A percentile compares a stretch with the other conserved stretches of the same genome.
Evolutionary conservation across 495 filamentous ascomycete genomes (phyloP).

Genomic region (Apodospora peruviana): DNA sequence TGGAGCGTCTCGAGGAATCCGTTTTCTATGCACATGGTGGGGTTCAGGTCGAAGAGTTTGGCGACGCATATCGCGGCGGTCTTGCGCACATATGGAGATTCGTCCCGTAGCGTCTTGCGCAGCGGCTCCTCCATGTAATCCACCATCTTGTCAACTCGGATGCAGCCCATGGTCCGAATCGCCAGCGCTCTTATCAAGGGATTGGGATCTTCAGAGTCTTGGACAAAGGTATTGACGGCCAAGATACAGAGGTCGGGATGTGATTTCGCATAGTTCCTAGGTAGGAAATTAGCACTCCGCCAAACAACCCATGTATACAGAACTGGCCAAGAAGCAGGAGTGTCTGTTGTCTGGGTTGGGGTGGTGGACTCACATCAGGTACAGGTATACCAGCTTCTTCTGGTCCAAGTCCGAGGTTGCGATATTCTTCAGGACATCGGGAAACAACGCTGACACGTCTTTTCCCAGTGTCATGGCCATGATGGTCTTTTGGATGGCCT

Average conservation of each 20-base stretch:
- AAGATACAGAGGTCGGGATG: conserved; percentile 98
- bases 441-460: conserved; percentile 95
- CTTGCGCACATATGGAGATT: conserved; percentile 97
- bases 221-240: conserved; percentile 98
- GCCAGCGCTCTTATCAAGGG: conserved; percentile 90
- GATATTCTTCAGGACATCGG: conserved; percentile 98
- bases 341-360: background rate
- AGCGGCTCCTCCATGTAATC: conserved; percentile 99
- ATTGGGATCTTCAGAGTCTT: conserved; percentile 98
- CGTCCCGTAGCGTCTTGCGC: conserved; percentile 91
- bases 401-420: conserved; percentile 92
- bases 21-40: conserved; percentile 87
- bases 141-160: conserved; percentile 98
- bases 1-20: conserved; percentile 94
- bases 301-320: too few species aligned
- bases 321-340: background rate
- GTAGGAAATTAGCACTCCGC: conserved; percentile 14
- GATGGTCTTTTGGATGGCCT: conserved; percentile 98
- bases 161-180: conserved; percentile 99
- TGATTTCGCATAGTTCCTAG: conserved; percentile 98
- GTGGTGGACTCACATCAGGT: conserved; percentile 72
- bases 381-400: conserved; percentile 99
- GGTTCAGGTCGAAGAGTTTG: conserved; percentile 94
- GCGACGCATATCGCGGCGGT: conserved; percentile 97
- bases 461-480: conserved; percentile 99